These are phyloP conservation scores for Fusarium phyllophilum DNA, from an alignment of 2,329 filamentous ascomycete species.

Conservation along the genomic window DNA sequence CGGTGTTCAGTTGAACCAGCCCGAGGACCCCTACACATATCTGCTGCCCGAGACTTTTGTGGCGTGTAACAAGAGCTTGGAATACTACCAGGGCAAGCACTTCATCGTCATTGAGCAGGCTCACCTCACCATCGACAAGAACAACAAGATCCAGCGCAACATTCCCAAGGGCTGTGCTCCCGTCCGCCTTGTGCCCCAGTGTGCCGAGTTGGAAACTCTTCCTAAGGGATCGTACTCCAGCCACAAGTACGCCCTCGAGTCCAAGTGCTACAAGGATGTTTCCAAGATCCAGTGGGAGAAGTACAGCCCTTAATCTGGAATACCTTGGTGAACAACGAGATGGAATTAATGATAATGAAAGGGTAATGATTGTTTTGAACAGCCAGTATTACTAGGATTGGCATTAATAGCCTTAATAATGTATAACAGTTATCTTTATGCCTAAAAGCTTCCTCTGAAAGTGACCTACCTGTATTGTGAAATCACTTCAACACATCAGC, in stretches of 20 bases:
- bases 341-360: conserved; percentile 32
- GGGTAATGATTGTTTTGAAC: conserved; percentile 28
- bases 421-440: conserved; percentile 16
- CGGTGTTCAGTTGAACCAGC: conserved; percentile 47
- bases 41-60: conserved; percentile 51
- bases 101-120: conserved; percentile 54
- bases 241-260: conserved; percentile 52
- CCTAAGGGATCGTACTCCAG: conserved; percentile 50
- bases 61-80: conserved; percentile 55
- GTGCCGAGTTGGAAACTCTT: conserved; percentile 50
- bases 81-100: conserved; percentile 53
- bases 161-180: conserved; percentile 52
- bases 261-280: conserved; percentile 56
- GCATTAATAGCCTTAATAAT: conserved; percentile 28
- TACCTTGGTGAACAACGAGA: neutral
- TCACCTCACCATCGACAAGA: conserved; percentile 41
- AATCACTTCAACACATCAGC: neutral
- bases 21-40: conserved; percentile 40
- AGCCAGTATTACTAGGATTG: conserved; percentile 25
- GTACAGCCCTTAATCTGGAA: conserved; percentile 30
- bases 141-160: conserved; percentile 36
- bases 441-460: neutral
- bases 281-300: conserved; percentile 41
- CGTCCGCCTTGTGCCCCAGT: conserved; percentile 57
- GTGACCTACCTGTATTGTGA: neutral